phyloP scores from a whole-genome alignment of 2,329 filamentous ascomycete genomes.

The Albifimbria verrucaria region DNA sequence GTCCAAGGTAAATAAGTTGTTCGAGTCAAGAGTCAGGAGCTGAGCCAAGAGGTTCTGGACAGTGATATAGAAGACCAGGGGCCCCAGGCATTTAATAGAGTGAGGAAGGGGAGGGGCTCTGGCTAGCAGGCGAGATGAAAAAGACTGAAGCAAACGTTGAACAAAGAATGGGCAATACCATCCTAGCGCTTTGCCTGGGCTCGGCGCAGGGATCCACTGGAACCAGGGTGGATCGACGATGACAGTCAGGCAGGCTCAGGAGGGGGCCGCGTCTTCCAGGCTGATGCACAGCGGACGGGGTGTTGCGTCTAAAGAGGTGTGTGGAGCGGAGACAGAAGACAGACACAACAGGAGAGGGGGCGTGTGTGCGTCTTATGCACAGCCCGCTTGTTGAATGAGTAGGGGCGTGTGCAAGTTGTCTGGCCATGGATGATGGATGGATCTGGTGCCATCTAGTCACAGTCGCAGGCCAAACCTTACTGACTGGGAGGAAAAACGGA shows the following conservation, averaged over 20 bases:
- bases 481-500: too few species aligned
- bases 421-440: too few species aligned
- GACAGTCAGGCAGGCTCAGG: not conserved
- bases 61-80: not conserved
- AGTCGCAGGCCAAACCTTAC: too few species aligned
- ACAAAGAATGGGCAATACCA: not conserved
- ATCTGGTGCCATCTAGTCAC: too few species aligned
- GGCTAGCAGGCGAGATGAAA: not conserved
- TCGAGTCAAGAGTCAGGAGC: too few species aligned
- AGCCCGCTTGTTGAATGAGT: not conserved
- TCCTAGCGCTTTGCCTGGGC: too few species aligned
- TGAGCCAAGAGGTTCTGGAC: not conserved
- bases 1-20: too few species aligned
- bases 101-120: not conserved
- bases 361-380: not conserved
- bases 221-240: not conserved
- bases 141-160: not conserved
- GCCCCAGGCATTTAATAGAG: not conserved
- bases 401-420: not conserved
- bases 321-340: not conserved
- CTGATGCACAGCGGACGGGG: not conserved
- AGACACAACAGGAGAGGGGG: not conserved
- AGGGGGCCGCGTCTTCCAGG: not conserved
- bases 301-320: not conserved
- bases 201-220: not conserved